These are phyloP conservation scores for Nematodospora anomalae DNA, from an alignment of 1,139 yeast species.

Conservation along the genomic window DNA sequence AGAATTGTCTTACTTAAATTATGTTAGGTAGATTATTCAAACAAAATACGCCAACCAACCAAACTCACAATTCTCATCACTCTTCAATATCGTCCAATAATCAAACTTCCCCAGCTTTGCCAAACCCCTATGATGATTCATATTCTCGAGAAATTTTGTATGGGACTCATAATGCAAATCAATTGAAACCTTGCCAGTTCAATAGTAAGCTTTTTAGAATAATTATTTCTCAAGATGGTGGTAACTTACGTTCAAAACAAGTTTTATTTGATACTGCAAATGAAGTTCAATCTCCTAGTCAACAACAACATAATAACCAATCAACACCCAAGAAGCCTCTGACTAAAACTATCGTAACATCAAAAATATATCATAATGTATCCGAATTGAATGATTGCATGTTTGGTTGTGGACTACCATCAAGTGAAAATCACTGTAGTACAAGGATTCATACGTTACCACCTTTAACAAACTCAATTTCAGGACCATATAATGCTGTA, in stretches of 20 bases:
- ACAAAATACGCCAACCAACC: constrained; percentile 19
- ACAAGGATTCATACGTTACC: constrained; percentile 54
- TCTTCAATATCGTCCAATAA: constrained; percentile 14
- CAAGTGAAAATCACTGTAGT: constrained; percentile 44
- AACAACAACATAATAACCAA: constrained; percentile 5
- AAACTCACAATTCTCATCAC: constrained; percentile 5
- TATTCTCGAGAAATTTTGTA: constrained; percentile 45
- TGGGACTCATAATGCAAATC: constrained; percentile 37
- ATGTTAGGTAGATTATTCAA: constrained; percentile 34
- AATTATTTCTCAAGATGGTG: constrained; percentile 54
- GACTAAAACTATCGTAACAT: constrained; percentile 18
- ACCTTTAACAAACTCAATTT: constrained; percentile 30
- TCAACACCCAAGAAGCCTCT: constrained; percentile 3
- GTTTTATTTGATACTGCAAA: constrained; percentile 47
- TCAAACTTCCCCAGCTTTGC: constrained; percentile 12
- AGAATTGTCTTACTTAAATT: neutral
- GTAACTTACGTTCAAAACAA: constrained; percentile 48
- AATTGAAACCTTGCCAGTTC: constrained; percentile 31
- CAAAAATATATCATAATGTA: constrained; percentile 39
- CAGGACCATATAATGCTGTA: constrained; percentile 35
- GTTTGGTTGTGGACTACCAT: constrained; percentile 59
- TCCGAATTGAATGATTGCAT: constrained; percentile 51
- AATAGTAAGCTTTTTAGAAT: constrained; percentile 42
- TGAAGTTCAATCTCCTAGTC: constrained; percentile 14
- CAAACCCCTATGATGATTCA: constrained; percentile 39